Evolutionary conservation across 805 yeast genomes (phyloP), one percentile per base, ranked within the genome.

Genomic region (Torulaspora microellipsoides): DNA sequence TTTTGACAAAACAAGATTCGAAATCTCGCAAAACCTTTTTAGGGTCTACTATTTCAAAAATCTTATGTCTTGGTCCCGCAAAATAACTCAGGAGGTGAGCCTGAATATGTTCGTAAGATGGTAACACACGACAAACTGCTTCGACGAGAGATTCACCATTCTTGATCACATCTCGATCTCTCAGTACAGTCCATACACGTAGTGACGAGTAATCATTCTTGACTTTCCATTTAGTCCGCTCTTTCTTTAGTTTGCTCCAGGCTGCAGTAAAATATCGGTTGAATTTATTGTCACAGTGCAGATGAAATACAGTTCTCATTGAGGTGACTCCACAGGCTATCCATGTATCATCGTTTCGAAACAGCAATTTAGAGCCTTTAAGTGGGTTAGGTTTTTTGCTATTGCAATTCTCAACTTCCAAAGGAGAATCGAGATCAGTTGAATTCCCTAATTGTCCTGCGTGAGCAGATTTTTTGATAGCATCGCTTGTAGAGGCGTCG

Each of bases 261-360:
- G 41, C 41, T n/a, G 28, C 13, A 13, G 13, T 14, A 23, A 38
- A 38, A 31, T 29, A 30, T 11, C 27, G 17, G 13, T 38, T 38
- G 27, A 38, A 38, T 15, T 38, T 38, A 8, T 29, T 29, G 25
- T 30, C 34, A 12, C 15, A 30, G 28, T 38, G 41, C n/a, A 38
- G 25, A 17, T 38, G 41, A 15, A 13, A 17, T 8, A 38, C 23
- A 10, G 35, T 31, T 15, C 35, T 29, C 41, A 30, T 38, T 3
- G 41, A 38, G 14, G 41, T 38, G 3, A 38, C 41, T 2, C 41
- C 41, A 23, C 35, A 38, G 31, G 35, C 41, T 11, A 38, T 30
- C 41, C 41, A 38, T 15, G 28, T 15, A 38, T 38, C 41, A 29
- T 31, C 27, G 28, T 38, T 38, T 25, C 35, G 41, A 31, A 38